Conservation (phyloP, 169 alveolate species). For the Plasmodium cynomolgi region DNA sequence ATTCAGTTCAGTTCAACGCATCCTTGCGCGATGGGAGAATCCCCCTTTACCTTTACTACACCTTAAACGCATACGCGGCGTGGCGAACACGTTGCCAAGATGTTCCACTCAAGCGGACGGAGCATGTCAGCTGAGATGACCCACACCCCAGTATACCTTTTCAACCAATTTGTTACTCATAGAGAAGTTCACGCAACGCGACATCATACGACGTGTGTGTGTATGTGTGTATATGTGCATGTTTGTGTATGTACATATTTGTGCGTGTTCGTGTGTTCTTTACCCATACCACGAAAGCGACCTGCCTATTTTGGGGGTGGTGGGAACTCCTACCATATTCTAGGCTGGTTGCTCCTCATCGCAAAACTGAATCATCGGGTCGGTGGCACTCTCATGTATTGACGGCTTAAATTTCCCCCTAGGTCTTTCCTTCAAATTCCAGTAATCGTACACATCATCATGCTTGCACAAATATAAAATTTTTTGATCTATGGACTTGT, state of each 20-base stretch:
- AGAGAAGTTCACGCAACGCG: not conserved
- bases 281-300: not conserved
- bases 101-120: not conserved
- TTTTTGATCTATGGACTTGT: slow-evolving; percentile 72
- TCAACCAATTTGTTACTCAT: not conserved
- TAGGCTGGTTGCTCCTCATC: slow-evolving; percentile 47
- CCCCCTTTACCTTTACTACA: not conserved
- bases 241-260: not conserved
- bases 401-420: slow-evolving; percentile 75
- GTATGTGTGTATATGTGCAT: not conserved
- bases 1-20: not conserved
- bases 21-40: not conserved
- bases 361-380: slow-evolving; percentile 70
- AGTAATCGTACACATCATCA: slow-evolving; percentile 73
- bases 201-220: not conserved
- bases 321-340: not conserved
- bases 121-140: not conserved
- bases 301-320: not conserved
- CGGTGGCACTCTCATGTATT: slow-evolving; percentile 50
- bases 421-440: slow-evolving; percentile 76
- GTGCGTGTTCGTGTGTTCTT: not conserved
- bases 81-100: not conserved
- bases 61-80: not conserved
- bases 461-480: slow-evolving; percentile 67
- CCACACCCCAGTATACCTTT: not conserved